Evolutionary conservation across 148 eudicot genomes (phyloP).

Genomic region (Pouteria glomerata): DNA sequence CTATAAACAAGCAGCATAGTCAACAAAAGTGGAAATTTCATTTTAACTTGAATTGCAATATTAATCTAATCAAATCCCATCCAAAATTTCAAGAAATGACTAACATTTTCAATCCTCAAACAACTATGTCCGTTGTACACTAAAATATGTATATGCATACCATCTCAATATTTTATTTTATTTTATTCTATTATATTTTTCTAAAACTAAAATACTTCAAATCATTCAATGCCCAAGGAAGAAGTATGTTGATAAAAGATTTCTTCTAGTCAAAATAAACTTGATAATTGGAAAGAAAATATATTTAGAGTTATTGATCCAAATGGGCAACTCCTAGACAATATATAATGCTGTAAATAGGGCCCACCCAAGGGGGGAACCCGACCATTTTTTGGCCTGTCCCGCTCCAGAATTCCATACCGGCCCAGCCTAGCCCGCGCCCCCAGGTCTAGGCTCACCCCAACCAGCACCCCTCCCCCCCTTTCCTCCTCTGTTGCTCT

Average conservation of each 20-base stretch:
- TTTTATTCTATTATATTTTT: no score
- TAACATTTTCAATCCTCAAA: neutral
- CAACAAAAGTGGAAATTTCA: neutral
- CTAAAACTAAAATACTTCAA: neutral
- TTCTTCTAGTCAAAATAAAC: neutral
- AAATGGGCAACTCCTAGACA: no score
- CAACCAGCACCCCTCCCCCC: no score
- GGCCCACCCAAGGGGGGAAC: no score
- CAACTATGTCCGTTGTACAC: neutral
- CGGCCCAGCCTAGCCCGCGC: no score
- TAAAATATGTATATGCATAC: neutral
- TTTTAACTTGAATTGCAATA: neutral
- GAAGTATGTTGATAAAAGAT: neutral
- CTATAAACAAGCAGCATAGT: neutral
- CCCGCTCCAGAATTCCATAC: no score
- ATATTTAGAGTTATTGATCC: no score
- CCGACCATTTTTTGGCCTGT: no score
- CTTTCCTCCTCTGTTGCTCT: no score
- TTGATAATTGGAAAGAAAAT: no score
- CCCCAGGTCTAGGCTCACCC: no score
- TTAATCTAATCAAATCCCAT: neutral
- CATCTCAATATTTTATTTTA: neutral
- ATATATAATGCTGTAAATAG: no score
- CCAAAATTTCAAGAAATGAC: neutral
- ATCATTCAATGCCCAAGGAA: neutral